A percentile compares a stretch with the other conserved stretches of the same genome.
Conservation (phyloP, 345 rosid species). For the Citrus unshiu region DNA sequence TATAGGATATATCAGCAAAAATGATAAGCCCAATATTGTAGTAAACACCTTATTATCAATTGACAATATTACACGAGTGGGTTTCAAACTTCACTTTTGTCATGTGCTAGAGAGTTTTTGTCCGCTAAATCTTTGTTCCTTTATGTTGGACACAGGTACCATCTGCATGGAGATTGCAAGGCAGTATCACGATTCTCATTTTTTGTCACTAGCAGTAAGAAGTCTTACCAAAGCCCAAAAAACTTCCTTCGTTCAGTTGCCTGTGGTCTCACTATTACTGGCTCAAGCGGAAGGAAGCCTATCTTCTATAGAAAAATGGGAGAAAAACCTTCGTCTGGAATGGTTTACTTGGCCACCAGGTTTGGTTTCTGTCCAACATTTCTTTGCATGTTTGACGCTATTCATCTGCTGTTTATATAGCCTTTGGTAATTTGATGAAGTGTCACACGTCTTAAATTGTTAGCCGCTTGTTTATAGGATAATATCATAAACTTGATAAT, state of each 20-base stretch:
- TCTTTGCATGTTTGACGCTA: neutral
- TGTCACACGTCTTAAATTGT: neutral
- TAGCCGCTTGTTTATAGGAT: neutral
- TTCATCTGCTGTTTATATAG: neutral
- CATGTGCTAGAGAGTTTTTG: neutral
- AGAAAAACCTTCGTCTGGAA: constrained; percentile 68
- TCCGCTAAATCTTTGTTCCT: neutral
- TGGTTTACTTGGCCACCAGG: constrained; percentile 98
- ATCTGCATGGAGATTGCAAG: constrained; percentile 73
- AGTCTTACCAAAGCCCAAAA: constrained; percentile 60
- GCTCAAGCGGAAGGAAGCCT: constrained; percentile 95
- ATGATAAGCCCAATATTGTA: neutral
- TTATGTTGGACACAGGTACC: constrained; percentile 42
- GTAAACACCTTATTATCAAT: neutral
- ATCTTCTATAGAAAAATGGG: constrained; percentile 73
- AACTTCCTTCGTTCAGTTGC: constrained; percentile 45
- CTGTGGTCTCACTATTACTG: constrained; percentile 60
- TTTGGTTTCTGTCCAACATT: constrained; percentile 19
- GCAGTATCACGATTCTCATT: constrained; percentile 43
- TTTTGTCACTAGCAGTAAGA: constrained; percentile 55
- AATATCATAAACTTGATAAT: neutral
- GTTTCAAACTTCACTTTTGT: neutral
- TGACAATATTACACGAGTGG: neutral
- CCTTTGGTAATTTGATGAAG: neutral
- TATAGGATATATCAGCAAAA: neutral